A percentile compares a stretch with the other conserved stretches of the same genome.
Conservation (phyloP, 2,329 filamentous ascomycete genomes). For the Escovopsis sp. region DNA sequence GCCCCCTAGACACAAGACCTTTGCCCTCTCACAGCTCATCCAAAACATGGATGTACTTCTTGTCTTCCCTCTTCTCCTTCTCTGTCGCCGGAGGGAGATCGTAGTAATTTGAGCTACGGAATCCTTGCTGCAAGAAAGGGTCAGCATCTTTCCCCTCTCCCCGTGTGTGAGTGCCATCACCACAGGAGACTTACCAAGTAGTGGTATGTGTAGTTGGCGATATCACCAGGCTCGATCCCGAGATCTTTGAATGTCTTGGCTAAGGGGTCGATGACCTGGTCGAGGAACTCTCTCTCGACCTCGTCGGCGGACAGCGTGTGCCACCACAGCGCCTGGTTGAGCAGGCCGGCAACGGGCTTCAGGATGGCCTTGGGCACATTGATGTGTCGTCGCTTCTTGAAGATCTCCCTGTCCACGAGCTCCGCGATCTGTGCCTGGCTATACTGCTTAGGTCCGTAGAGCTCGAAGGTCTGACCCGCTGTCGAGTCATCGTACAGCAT, state of each 20-base stretch:
- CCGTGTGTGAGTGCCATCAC: neutral
- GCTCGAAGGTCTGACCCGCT: constrained; percentile 79
- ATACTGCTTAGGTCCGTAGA: constrained; percentile 89
- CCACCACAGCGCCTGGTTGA: constrained; percentile 87
- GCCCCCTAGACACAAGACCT: too few relatives aligned
- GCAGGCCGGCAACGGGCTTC: constrained; percentile 55
- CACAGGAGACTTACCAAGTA: constrained; percentile 56
- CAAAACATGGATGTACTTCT: constrained; percentile 89
- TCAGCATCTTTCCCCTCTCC: constrained; percentile 15
- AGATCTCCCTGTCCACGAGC: constrained; percentile 82
- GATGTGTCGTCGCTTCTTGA: constrained; percentile 77
- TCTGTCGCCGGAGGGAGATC: constrained; percentile 90
- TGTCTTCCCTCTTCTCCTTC: constrained; percentile 86
- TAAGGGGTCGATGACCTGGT: constrained; percentile 76
- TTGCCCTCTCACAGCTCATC: constrained; percentile 53
- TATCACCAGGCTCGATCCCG: constrained; percentile 74
- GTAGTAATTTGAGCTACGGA: constrained; percentile 76
- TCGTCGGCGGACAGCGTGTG: constrained; percentile 67
- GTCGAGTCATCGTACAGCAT: constrained; percentile 89
- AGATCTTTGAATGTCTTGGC: constrained; percentile 96
- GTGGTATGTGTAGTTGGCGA: constrained; percentile 77
- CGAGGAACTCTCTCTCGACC: constrained; percentile 81
- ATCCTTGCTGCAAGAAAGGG: constrained; percentile 54
- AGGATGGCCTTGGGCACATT: constrained; percentile 74
- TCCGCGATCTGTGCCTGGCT: constrained; percentile 73